phyloP scores from a whole-genome alignment of 352 stramenopile genomes.

The Hyaloperonospora arabidopsidis region DNA sequence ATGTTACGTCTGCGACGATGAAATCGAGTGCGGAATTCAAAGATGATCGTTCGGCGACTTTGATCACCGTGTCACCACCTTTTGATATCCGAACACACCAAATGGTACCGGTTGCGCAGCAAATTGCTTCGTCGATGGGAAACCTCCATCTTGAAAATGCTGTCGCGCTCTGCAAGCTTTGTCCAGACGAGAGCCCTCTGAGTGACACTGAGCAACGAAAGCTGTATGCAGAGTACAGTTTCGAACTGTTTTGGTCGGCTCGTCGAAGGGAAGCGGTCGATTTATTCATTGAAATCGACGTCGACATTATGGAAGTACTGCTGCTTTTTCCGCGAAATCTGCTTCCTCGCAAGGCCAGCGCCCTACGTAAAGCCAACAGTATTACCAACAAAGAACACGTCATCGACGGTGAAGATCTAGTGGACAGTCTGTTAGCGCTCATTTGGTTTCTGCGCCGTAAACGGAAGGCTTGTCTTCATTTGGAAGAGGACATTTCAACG shows the following conservation, averaged over 20 bases:
- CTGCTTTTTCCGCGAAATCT: slow-evolving; percentile 63
- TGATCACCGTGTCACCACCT: slow-evolving; percentile 37
- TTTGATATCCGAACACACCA: slow-evolving; percentile 44
- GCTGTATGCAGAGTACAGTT: slow-evolving; percentile 53
- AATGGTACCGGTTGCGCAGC: slow-evolving; percentile 47
- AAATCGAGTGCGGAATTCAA: slow-evolving; percentile 3
- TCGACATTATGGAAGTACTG: slow-evolving; percentile 55
- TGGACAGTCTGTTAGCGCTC: slow-evolving; percentile 44
- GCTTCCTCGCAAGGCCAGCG: slow-evolving; percentile 43
- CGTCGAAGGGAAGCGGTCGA: slow-evolving; percentile 39
- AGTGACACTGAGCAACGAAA: slow-evolving; percentile 40
- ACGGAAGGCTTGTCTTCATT: slow-evolving; percentile 24
- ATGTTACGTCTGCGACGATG: slow-evolving; percentile 19
- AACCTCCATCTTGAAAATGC: slow-evolving; percentile 43
- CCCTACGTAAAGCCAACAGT: slow-evolving; percentile 24
- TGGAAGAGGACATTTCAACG: slow-evolving; percentile 4
- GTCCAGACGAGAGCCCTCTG: slow-evolving; percentile 54
- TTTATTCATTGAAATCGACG: slow-evolving; percentile 44
- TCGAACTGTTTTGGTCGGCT: slow-evolving; percentile 40
- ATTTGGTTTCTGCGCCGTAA: slow-evolving; percentile 45
- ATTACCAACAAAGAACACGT: slow-evolving; percentile 15
- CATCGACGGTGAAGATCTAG: slow-evolving; percentile 42
- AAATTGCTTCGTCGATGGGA: slow-evolving; percentile 37
- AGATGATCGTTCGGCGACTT: slow-evolving; percentile 24
- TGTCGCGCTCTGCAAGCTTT: slow-evolving; percentile 56